phyloP scores from a whole-genome alignment of 2,329 filamentous ascomycete genomes.

The Pyrenochaeta sp. region DNA sequence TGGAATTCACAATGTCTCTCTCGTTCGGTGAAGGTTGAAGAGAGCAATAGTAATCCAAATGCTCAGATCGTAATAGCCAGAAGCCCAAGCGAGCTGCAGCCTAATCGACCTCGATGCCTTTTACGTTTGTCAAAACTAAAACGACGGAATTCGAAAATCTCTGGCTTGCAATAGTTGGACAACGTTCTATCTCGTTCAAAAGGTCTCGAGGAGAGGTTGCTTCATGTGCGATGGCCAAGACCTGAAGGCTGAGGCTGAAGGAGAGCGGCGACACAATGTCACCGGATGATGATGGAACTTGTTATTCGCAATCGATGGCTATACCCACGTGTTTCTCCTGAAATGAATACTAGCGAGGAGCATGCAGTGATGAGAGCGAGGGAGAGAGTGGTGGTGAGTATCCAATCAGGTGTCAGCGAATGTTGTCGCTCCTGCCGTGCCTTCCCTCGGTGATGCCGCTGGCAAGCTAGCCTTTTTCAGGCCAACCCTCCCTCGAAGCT shows the following conservation, averaged over 20 bases:
- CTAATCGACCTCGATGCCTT: too few relatives aligned
- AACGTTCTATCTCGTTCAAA: not conserved
- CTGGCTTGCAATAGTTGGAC: too few relatives aligned
- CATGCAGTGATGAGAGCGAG: not conserved
- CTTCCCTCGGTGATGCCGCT: conserved; percentile 23
- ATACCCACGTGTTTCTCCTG: not conserved
- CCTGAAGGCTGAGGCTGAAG: not conserved
- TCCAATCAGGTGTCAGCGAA: conserved; percentile 29
- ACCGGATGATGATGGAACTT: not conserved
- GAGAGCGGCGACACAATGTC: not conserved
- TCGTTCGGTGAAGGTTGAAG: too few relatives aligned
- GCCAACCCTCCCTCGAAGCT: conserved; percentile 23
- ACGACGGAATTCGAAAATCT: too few relatives aligned
- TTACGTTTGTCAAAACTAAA: too few relatives aligned
- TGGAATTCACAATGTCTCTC: not conserved
- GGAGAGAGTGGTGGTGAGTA: not conserved
- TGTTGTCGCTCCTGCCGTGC: conserved; percentile 14
- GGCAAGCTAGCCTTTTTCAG: conserved; percentile 34
- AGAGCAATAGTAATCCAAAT: too few relatives aligned
- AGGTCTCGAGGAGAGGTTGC: too few relatives aligned
- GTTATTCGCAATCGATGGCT: not conserved
- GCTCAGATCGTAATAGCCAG: too few relatives aligned
- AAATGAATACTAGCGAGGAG: not conserved
- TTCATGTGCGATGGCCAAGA: not conserved
- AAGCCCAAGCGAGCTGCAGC: too few relatives aligned